Evolutionary conservation across 768 basidiomycete genomes (phyloP).

Genomic region (Auricularia sp.): DNA sequence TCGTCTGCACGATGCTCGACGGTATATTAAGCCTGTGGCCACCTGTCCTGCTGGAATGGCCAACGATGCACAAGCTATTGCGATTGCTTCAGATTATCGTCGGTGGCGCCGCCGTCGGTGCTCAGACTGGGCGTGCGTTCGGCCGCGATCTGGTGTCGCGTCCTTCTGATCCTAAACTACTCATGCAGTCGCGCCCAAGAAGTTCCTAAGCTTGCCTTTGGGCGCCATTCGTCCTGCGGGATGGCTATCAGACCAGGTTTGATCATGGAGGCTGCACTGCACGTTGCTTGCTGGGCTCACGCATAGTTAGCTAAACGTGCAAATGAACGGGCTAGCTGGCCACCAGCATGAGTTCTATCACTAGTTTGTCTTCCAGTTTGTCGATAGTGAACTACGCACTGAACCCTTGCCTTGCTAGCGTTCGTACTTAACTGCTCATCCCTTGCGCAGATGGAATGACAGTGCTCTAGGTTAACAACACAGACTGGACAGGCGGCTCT

Average conservation of each 20-base stretch:
- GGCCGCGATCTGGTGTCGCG: background rate
- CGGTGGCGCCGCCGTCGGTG: background rate
- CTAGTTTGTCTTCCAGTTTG: slow-evolving; percentile 15
- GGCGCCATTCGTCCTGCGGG: slow-evolving; percentile 22
- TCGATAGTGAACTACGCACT: background rate
- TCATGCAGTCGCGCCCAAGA: slow-evolving; percentile 16
- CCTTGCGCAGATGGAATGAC: slow-evolving; percentile 9
- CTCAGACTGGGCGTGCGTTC: background rate
- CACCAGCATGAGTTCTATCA: slow-evolving; percentile 30
- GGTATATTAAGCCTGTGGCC: too few species aligned
- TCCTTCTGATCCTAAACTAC: background rate
- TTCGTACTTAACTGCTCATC: too few species aligned
- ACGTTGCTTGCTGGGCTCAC: too few species aligned
- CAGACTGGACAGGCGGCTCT: slow-evolving; percentile 26
- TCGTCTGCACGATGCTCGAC: too few species aligned
- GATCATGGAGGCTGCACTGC: background rate
- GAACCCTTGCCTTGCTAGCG: too few species aligned
- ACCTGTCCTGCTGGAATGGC: too few species aligned
- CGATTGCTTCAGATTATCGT: background rate
- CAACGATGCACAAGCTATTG: background rate
- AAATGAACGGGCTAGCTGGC: slow-evolving; percentile 26
- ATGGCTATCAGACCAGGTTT: slow-evolving; percentile 22
- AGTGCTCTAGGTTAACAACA: slow-evolving; percentile 16
- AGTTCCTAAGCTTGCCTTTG: slow-evolving; percentile 21
- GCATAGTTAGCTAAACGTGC: slow-evolving; percentile 16